Conservation (phyloP, 345 rosid species). For the Eucalyptus polyanthemos region DNA sequence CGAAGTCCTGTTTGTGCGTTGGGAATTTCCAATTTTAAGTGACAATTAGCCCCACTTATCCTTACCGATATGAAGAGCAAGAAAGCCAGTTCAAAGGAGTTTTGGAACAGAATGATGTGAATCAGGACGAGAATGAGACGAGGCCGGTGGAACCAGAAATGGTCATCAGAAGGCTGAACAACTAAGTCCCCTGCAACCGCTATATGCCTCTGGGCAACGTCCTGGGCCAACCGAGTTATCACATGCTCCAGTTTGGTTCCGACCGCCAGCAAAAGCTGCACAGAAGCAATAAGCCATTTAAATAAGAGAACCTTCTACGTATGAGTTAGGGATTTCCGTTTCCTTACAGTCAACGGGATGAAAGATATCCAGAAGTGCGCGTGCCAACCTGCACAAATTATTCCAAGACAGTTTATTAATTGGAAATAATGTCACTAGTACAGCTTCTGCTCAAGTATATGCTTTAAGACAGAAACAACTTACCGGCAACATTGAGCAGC, state of each 20-base stretch:
- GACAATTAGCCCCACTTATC: background rate
- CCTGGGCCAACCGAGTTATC: slow-evolving; percentile 51
- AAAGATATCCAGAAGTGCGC: slow-evolving; percentile 69
- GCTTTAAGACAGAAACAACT: background rate
- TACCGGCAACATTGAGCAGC: slow-evolving; percentile 58
- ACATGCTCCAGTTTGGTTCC: slow-evolving; percentile 77
- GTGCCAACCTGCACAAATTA: slow-evolving; percentile 61
- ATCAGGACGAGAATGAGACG: slow-evolving; percentile 46
- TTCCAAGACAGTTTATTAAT: background rate
- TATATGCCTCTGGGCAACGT: slow-evolving; percentile 59
- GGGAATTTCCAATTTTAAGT: background rate
- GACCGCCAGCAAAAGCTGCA: slow-evolving; percentile 62
- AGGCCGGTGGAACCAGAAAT: slow-evolving; percentile 65
- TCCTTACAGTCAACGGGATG: slow-evolving; percentile 60
- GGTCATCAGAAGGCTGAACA: slow-evolving; percentile 70
- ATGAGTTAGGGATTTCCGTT: background rate
- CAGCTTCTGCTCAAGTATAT: background rate
- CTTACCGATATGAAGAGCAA: slow-evolving; percentile 70
- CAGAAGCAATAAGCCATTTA: background rate
- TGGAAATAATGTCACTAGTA: background rate
- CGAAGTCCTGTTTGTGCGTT: background rate
- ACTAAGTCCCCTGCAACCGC: slow-evolving; percentile 59
- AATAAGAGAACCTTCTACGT: background rate
- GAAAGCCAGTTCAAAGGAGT: slow-evolving; percentile 76
- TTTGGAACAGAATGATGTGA: slow-evolving; percentile 75